Percentiles rank a stretch among this genome's conserved stretches.
phyloP scores from a whole-genome alignment of 345 rosid genomes.

The Citrus reticulata region DNA sequence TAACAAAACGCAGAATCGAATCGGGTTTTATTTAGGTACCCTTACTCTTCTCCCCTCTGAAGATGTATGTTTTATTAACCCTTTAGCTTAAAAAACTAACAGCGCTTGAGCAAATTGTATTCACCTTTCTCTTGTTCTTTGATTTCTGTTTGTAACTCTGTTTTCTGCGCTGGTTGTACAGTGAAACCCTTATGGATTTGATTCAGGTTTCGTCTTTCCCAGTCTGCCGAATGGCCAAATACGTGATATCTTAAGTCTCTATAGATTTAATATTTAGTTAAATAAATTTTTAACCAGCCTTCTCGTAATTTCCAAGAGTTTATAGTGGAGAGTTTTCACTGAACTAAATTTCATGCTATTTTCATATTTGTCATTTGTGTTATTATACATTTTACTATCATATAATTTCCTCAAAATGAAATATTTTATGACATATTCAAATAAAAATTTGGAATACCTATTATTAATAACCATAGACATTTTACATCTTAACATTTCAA shows the following conservation, averaged over 20 bases:
- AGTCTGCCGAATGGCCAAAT: background rate
- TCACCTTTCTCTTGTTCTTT: background rate
- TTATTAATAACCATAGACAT: too few species aligned
- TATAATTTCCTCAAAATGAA: too few species aligned
- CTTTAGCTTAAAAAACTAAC: background rate
- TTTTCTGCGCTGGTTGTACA: background rate
- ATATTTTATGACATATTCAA: too few species aligned
- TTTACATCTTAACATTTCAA: too few species aligned
- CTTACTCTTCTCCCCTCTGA: background rate
- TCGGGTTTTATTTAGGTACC: background rate
- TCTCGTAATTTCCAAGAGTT: background rate
- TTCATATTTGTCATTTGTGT: too few species aligned
- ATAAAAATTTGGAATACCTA: too few species aligned
- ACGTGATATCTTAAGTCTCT: background rate
- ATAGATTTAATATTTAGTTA: background rate
- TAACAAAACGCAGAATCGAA: background rate
- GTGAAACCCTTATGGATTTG: conserved; percentile 11
- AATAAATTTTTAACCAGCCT: background rate
- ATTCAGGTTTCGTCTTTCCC: conserved; percentile 1
- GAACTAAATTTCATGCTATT: too few species aligned
- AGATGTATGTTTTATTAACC: background rate
- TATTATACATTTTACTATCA: too few species aligned
- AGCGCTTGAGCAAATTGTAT: background rate
- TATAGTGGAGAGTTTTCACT: too few species aligned
- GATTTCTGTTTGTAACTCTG: background rate